phyloP scores from a whole-genome alignment of 345 rosid genomes.

The Euphorbia pulcherrima region DNA sequence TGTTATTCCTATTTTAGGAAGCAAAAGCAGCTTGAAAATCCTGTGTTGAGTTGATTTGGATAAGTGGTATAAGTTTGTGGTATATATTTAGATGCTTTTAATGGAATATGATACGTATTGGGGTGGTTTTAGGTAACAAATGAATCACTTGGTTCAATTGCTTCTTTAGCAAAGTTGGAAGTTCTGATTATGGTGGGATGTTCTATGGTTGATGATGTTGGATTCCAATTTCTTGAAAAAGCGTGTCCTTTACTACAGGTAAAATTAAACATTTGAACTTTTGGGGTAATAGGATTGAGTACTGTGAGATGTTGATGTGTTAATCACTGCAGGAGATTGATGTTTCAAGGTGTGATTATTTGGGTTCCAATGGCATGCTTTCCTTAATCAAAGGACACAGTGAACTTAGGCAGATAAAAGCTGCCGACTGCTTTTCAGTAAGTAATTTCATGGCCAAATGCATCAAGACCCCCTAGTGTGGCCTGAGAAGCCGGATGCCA shows the following conservation, averaged over 20 bases:
- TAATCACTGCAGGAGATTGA: conserved; percentile 48
- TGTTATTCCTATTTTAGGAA: not conserved
- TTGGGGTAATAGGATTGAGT: not conserved
- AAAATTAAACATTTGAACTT: not conserved
- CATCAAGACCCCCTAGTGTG: too few relatives aligned
- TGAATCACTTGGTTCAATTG: conserved; percentile 61
- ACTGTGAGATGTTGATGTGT: not conserved
- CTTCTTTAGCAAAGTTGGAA: conserved; percentile 59
- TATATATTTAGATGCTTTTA: conserved; percentile 6
- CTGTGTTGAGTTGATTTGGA: not conserved
- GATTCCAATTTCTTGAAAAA: conserved; percentile 48
- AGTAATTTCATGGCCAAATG: too few relatives aligned
- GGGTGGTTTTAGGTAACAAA: conserved; percentile 56
- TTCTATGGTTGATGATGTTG: conserved; percentile 59
- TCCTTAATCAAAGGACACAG: conserved; percentile 54
- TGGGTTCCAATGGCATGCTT: conserved; percentile 52
- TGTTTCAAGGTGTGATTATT: conserved; percentile 68
- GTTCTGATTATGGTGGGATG: conserved; percentile 56
- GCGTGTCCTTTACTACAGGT: conserved; percentile 75
- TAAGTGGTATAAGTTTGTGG: not conserved
- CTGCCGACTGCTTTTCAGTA: conserved; percentile 64
- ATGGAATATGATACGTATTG: conserved; percentile 13
- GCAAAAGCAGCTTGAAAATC: not conserved
- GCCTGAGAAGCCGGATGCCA: too few relatives aligned
- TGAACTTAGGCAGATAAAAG: conserved; percentile 49